Conservation (phyloP, 1,284 basidiomycete species). For the Pascua guehoae region DNA sequence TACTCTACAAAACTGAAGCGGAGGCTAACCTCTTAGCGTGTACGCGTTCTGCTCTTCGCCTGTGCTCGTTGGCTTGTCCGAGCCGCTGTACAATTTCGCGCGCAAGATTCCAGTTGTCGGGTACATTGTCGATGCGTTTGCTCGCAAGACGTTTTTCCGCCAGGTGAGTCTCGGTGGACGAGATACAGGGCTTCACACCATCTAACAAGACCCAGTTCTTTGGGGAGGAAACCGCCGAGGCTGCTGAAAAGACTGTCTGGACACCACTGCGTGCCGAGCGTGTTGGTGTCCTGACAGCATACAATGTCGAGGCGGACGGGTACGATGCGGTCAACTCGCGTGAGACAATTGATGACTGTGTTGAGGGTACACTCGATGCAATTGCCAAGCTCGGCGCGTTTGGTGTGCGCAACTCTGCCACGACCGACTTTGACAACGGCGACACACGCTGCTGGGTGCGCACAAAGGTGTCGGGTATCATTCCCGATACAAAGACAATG, state of each 20-base stretch:
- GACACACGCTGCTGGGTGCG: constrained; percentile 1
- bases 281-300: neutral
- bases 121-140: neutral
- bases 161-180: neutral
- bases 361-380: neutral
- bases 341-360: neutral
- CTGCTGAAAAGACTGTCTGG: neutral
- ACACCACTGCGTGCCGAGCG: neutral
- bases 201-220: neutral
- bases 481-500: neutral
- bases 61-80: neutral
- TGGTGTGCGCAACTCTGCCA: neutral
- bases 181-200: neutral
- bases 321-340: neutral
- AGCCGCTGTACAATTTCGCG: neutral
- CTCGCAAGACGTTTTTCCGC: constrained; percentile 1
- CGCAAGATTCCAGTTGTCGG: neutral
- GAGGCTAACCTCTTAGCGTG: neutral
- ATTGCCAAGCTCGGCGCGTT: neutral
- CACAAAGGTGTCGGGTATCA: neutral
- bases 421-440: neutral
- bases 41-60: constrained; percentile 1
- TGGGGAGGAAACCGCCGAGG: neutral
- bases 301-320: neutral
- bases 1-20: no score